phyloP scores from a whole-genome alignment of 2,329 filamentous ascomycete genomes.

The Escovopsis sp. region DNA sequence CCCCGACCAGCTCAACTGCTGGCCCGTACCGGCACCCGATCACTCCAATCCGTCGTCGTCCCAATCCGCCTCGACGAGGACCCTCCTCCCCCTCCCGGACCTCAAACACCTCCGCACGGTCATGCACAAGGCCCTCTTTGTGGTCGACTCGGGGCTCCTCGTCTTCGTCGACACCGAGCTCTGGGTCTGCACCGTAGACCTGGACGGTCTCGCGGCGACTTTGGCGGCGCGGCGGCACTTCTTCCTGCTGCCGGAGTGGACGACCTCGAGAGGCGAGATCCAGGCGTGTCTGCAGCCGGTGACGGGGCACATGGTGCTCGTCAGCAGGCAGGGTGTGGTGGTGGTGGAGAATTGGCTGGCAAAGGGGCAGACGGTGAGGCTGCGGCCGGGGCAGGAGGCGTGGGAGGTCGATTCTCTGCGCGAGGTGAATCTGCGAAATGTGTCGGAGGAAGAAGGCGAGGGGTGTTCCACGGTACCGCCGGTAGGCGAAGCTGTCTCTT shows the following conservation, averaged over 20 bases:
- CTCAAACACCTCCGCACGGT: neutral
- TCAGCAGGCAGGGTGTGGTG: neutral
- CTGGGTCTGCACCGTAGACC: conserved; percentile 2
- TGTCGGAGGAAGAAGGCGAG: no score
- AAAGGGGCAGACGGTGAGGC: neutral
- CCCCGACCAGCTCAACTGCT: conserved; percentile 1
- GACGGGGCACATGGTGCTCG: neutral
- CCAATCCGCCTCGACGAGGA: neutral
- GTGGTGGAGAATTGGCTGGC: conserved; percentile 2
- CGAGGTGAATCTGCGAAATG: no score
- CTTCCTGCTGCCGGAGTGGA: conserved; percentile 3
- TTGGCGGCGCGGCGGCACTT: conserved; percentile 1
- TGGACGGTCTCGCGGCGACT: neutral
- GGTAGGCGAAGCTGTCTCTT: no score
- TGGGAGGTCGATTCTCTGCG: conserved; percentile 1
- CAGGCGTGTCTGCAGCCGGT: neutral
- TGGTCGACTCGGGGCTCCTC: conserved; percentile 1
- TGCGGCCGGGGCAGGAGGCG: neutral
- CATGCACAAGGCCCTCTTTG: neutral
- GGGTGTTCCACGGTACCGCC: no score
- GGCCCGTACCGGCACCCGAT: neutral
- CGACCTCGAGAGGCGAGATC: neutral
- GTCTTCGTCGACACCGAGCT: conserved; percentile 1
- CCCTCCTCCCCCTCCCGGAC: neutral
- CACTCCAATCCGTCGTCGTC: neutral